phyloP scores from a whole-genome alignment of 768 basidiomycete species.

The Tricholoma flavovirens region DNA sequence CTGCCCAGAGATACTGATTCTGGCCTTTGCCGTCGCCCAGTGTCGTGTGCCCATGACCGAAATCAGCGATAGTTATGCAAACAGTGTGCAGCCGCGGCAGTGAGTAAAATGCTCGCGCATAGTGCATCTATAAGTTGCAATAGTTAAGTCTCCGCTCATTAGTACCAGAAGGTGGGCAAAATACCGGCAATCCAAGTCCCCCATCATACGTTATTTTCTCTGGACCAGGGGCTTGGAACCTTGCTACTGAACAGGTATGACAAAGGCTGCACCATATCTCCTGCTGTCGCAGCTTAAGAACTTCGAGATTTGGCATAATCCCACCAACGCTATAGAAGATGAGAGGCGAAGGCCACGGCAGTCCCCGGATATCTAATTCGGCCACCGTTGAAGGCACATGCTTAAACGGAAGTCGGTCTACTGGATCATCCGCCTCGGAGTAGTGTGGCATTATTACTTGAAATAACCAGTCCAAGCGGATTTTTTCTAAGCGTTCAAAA shows the following conservation, averaged over 20 bases:
- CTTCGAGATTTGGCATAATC: conserved; percentile 19
- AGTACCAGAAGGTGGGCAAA: conserved; percentile 5
- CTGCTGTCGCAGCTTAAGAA: conserved; percentile 20
- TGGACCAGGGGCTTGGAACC: conserved; percentile 20
- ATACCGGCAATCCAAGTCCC: conserved; percentile 30
- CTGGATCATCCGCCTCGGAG: conserved; percentile 8
- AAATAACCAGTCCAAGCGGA: conserved; percentile 27
- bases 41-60: conserved; percentile 15
- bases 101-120: conserved; percentile 21
- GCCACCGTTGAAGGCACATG: conserved; percentile 20
- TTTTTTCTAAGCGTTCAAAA: conserved; percentile 15
- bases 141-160: not conserved
- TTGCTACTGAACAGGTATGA: conserved; percentile 23
- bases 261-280: conserved; percentile 33
- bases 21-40: conserved; percentile 14
- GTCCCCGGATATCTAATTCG: conserved; percentile 26
- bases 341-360: conserved; percentile 28
- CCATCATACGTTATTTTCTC: conserved; percentile 23
- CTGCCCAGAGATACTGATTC: conserved; percentile 26
- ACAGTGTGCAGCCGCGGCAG: conserved; percentile 25
- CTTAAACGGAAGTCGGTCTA: conserved; percentile 18
- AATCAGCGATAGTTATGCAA: conserved; percentile 24
- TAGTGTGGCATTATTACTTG: conserved; percentile 10
- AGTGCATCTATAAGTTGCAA: conserved; percentile 28
- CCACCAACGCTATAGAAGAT: conserved; percentile 17